These are phyloP conservation scores for Actinidia arguta DNA, from an alignment of 179 eudicot genomes.

Conservation along the genomic window DNA sequence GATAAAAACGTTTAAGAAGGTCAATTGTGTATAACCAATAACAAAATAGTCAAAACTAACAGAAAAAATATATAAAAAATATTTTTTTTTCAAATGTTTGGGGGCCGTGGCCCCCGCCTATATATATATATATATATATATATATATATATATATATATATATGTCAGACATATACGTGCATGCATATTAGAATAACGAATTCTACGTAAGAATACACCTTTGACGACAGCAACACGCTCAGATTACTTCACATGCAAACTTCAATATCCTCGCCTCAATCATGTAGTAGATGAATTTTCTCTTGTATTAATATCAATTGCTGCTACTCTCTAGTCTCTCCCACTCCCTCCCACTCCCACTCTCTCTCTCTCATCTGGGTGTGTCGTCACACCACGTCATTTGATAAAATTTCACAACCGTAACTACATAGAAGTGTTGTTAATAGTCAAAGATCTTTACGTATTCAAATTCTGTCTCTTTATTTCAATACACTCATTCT, in stretches of 20 bases:
- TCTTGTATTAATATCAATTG: background rate
- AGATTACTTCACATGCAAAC: background rate
- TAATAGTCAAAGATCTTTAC: too few species aligned
- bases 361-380: background rate
- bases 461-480: too few species aligned
- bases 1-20: too few species aligned
- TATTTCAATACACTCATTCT: too few species aligned
- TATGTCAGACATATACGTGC: background rate
- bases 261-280: background rate
- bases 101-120: too few species aligned
- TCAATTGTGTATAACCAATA: too few species aligned
- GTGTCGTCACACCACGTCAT: constrained; percentile 13
- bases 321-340: background rate
- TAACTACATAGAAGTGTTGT: background rate
- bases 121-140: too few species aligned
- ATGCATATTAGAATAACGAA: background rate
- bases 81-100: too few species aligned
- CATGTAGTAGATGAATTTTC: background rate
- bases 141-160: too few species aligned
- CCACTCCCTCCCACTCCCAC: background rate
- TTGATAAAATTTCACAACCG: background rate
- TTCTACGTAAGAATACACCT: background rate
- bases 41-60: too few species aligned
- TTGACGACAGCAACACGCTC: constrained; percentile 15
- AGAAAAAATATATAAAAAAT: too few species aligned